phyloP scores from a whole-genome alignment of 2,329 filamentous ascomycete species.

The Endoconidiophora polonica region DNA sequence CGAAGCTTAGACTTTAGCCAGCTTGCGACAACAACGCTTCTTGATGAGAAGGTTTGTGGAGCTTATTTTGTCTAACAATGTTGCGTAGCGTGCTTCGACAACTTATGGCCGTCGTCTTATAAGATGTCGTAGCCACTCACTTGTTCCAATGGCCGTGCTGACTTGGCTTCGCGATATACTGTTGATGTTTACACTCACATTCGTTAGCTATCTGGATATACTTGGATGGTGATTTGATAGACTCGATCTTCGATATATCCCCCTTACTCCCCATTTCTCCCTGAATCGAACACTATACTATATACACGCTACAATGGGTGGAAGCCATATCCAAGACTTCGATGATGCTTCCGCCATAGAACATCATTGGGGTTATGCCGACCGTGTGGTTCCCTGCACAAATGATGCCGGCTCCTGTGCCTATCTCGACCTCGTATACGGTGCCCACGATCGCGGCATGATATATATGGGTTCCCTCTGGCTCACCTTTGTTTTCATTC shows the following conservation, averaged over 20 bases:
- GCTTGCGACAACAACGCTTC: neutral
- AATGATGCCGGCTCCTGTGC: slow-evolving; percentile 31
- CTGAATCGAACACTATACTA: neutral
- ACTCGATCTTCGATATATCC: neutral
- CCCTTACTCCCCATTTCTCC: neutral
- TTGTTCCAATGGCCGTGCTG: too few relatives aligned
- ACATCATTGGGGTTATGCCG: slow-evolving; percentile 32
- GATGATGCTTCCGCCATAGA: slow-evolving; percentile 21
- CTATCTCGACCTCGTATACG: slow-evolving; percentile 35
- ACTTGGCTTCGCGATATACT: too few relatives aligned
- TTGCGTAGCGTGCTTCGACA: too few relatives aligned
- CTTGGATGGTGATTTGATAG: too few relatives aligned
- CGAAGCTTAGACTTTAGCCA: neutral
- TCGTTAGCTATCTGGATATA: too few relatives aligned
- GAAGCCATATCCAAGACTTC: slow-evolving; percentile 27
- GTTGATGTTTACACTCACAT: too few relatives aligned
- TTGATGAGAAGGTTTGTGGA: slow-evolving; percentile 5
- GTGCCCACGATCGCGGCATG: slow-evolving; percentile 33
- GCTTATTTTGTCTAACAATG: neutral
- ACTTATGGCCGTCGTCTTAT: too few relatives aligned
- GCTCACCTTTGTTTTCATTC: slow-evolving; percentile 27
- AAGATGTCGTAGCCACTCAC: too few relatives aligned
- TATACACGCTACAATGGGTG: slow-evolving; percentile 11
- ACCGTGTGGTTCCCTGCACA: slow-evolving; percentile 28
- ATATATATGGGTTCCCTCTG: slow-evolving; percentile 34